Evolutionary conservation across 2,329 filamentous ascomycete genomes (phyloP).

Genomic region (Xenoacremonium recifei): DNA sequence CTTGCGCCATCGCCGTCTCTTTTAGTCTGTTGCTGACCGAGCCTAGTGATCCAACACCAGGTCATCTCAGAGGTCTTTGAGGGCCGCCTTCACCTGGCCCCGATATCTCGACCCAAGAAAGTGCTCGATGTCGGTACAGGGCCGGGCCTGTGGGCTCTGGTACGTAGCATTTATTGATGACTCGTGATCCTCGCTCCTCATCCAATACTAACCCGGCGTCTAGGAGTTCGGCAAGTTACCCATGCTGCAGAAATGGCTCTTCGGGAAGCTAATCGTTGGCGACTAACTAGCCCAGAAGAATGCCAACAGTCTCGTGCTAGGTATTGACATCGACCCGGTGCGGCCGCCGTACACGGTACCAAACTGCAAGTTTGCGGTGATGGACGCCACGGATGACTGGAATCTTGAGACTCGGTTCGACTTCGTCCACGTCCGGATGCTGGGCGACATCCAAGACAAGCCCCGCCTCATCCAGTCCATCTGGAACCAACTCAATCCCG

Average conservation of each 20-base stretch:
- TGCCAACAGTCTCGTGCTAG: slow-evolving; percentile 17
- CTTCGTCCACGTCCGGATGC: slow-evolving; percentile 17
- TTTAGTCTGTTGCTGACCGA: slow-evolving; percentile 9
- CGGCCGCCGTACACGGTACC: slow-evolving; percentile 13
- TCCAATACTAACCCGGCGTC: not conserved
- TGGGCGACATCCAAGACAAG: slow-evolving; percentile 17
- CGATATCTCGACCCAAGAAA: slow-evolving; percentile 14
- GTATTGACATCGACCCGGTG: slow-evolving; percentile 19
- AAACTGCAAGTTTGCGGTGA: slow-evolving; percentile 16
- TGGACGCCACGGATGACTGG: slow-evolving; percentile 21
- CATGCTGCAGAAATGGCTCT: not conserved
- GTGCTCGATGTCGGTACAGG: slow-evolving; percentile 20
- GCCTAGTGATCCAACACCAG: slow-evolving; percentile 19
- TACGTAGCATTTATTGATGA: slow-evolving; percentile 2
- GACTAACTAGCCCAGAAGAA: slow-evolving; percentile 15
- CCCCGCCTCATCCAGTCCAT: slow-evolving; percentile 12
- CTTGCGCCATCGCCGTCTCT: not conserved
- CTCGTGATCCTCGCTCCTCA: not conserved
- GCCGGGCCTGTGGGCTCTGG: slow-evolving; percentile 19
- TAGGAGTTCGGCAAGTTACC: slow-evolving; percentile 18
- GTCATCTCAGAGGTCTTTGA: slow-evolving; percentile 20
- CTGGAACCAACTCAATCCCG: slow-evolving; percentile 19
- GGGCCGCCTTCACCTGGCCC: slow-evolving; percentile 19
- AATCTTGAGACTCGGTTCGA: slow-evolving; percentile 16
- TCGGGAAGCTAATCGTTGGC: not conserved